Percentiles rank a stretch among this genome's conserved stretches.
These are phyloP conservation scores for Pezicula carpinea DNA, from an alignment of 2,329 filamentous ascomycete species.

Conservation along the genomic window DNA sequence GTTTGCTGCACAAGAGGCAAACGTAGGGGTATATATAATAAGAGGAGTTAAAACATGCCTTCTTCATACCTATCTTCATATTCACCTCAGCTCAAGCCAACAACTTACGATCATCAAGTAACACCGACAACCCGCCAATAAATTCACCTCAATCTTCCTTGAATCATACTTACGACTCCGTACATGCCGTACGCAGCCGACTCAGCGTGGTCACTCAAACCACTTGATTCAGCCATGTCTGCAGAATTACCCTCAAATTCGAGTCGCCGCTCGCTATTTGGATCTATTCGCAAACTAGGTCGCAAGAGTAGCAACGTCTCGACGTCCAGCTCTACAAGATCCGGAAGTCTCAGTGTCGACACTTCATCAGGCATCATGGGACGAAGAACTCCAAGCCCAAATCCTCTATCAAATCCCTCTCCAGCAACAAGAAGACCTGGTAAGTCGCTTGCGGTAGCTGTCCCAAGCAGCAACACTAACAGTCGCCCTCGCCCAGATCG, in stretches of 20 bases:
- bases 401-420: conserved; percentile 17
- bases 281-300: conserved; percentile 14
- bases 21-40: too few species aligned
- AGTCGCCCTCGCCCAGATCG: conserved; percentile 7
- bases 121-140: background rate
- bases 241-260: background rate
- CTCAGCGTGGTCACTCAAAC: background rate
- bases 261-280: conserved; percentile 12
- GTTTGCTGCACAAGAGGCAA: too few species aligned
- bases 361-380: background rate
- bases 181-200: background rate
- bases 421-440: conserved; percentile 21
- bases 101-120: background rate
- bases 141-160: background rate
- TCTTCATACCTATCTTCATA: too few species aligned
- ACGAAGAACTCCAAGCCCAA: conserved; percentile 4
- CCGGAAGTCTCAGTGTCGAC: conserved; percentile 3
- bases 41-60: too few species aligned
- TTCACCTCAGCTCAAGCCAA: too few species aligned
- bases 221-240: background rate
- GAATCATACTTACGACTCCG: background rate
- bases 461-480: background rate
- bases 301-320: conserved; percentile 15
- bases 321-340: background rate
- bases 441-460: background rate